phyloP scores from a whole-genome alignment of 164 flowering plant genomes.

The Paratinospora sagittata region DNA sequence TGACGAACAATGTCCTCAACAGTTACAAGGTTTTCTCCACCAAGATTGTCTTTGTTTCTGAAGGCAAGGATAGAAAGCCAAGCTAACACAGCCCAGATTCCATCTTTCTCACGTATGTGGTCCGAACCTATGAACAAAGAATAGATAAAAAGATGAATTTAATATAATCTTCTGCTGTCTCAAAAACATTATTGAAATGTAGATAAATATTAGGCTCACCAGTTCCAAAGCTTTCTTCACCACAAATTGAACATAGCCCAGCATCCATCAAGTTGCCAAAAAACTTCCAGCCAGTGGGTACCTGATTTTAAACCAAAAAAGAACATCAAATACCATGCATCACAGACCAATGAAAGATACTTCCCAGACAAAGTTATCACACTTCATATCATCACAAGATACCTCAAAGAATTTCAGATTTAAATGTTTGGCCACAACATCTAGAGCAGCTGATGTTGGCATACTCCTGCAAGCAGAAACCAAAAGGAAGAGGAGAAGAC shows the following conservation, averaged over 20 bases:
- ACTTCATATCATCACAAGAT: background rate
- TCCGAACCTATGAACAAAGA: conserved; percentile 68
- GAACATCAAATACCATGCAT: conserved; percentile 1
- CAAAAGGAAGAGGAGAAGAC: conserved; percentile 5
- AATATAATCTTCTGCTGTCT: background rate
- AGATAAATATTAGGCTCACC: conserved; percentile 35
- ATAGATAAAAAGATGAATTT: background rate
- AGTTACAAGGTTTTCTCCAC: conserved; percentile 67
- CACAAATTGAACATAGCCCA: conserved; percentile 90
- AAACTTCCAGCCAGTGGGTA: conserved; percentile 99
- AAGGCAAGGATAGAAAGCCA: conserved; percentile 93
- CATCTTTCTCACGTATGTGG: conserved; percentile 98
- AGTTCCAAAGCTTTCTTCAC: conserved; percentile 99
- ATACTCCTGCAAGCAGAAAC: conserved; percentile 72
- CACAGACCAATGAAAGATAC: conserved; percentile 2
- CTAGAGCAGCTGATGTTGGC: conserved; percentile 99
- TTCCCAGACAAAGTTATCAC: background rate
- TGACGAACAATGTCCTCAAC: conserved; percentile 93
- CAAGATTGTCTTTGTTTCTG: conserved; percentile 69
- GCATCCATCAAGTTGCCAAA: conserved; percentile 99
- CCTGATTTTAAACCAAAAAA: conserved; percentile 37
- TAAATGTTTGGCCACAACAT: conserved; percentile 86
- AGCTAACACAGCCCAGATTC: conserved; percentile 98
- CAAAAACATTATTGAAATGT: background rate
- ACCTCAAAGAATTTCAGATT: conserved; percentile 95